Percentiles rank a stretch among this genome's conserved stretches.
These are phyloP conservation scores for Cladophialophora immunda DNA, from an alignment of 2,329 filamentous ascomycete genomes.

Conservation along the genomic window DNA sequence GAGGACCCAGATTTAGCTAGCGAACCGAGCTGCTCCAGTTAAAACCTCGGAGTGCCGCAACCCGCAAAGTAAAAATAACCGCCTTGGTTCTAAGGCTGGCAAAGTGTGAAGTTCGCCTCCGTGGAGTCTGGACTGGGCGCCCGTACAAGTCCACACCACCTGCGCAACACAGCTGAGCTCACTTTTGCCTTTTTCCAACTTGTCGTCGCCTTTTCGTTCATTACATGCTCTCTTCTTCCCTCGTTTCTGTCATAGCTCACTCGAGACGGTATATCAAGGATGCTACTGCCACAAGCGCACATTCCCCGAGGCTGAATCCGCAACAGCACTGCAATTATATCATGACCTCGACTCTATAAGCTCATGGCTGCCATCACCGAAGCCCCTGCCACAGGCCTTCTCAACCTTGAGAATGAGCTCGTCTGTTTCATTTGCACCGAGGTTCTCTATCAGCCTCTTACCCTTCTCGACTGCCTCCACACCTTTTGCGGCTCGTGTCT, in stretches of 20 bases:
- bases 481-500: slow-evolving; percentile 96
- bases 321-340: background rate
- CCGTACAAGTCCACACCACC: background rate
- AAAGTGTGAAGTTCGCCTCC: background rate
- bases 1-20: background rate
- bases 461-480: slow-evolving; percentile 90
- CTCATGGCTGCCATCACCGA: slow-evolving; percentile 33
- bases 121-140: slow-evolving; percentile 1
- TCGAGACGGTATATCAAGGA: background rate
- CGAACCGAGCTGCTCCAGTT: slow-evolving; percentile 5
- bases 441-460: slow-evolving; percentile 87
- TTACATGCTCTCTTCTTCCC: background rate
- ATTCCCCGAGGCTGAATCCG: background rate
- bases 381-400: slow-evolving; percentile 46
- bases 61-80: slow-evolving; percentile 5
- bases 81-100: background rate
- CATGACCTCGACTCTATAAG: slow-evolving; percentile 2
- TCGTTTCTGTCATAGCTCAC: background rate
- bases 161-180: background rate
- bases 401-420: slow-evolving; percentile 90
- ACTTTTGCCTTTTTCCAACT: background rate
- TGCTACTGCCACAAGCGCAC: background rate
- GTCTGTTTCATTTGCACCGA: slow-evolving; percentile 98
- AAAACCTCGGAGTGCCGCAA: background rate
- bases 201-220: background rate